Evolutionary conservation across 2,329 filamentous ascomycete species (phyloP), one percentile per base, ranked within the genome.

Genomic region (Hypoxylon sp.): DNA sequence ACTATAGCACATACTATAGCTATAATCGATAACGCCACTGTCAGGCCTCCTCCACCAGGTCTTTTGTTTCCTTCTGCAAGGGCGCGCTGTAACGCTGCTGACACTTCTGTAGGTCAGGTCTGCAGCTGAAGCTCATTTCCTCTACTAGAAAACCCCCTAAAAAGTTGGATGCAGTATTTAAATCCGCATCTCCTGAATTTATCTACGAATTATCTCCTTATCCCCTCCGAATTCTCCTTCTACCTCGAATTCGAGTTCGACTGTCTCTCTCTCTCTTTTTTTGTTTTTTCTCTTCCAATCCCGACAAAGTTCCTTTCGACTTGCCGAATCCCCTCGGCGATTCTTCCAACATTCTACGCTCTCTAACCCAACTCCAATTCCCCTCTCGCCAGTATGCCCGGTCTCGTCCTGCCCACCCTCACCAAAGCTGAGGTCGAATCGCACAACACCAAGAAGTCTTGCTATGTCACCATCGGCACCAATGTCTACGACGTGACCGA

Each of bases 401-500:
- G 86, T 70, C 85, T 85, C 73, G 92, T 86, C 45, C 86, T 98
- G 46, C 94, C 94, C 55, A 94, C 89, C 23, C 88, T 98, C 71
- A 88, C 91, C 46, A 83, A 83, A 67, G 85, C 88, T 66, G 91
- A 99, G 73, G 87, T 99, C 71, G 86, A 88, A 74, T 80, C 87
- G 67, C 92, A 96, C 76, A 94, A 90, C 74, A 88, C 85, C 42
- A 79, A 80, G 46, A 85, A 92, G 72, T 96, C 92, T 45, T 98
- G 94, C 81, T 99, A 93, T 81, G 93, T 99, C 67, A 95, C 91
- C 2, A 82, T 97, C 51, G 93, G 92, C 62, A 83, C 84, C 56
- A 96, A 94, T 68, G 94, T 99, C 67, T 99, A 92, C 82, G 94
- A 99, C 80, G 84, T 99, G 63, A 97, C 95, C 57, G 86, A 91